Evolutionary conservation across 305 asterid species (phyloP), one percentile per base, ranked within the genome.

Genomic region (Andrographis paniculata): DNA sequence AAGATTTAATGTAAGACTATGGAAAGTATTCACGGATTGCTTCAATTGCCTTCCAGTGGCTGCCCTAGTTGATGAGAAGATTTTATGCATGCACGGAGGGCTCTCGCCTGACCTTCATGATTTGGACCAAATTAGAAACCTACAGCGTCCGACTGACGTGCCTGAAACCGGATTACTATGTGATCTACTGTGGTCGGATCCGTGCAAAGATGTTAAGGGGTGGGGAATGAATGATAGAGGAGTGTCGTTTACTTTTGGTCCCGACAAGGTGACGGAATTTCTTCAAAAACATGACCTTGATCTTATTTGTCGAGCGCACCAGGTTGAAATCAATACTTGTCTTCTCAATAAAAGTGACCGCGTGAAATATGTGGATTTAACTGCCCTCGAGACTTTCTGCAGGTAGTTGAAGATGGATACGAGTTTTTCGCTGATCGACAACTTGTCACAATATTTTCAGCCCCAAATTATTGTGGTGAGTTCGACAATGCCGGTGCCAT

Each of bases 211-310:
- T 9, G 59, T 67, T 35, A 63, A 30, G 43, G 75, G 65, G 24
- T 69, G 75, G 75, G 75, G 68, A 21, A 60, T 56, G 57, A 69
- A 69, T 33, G 75, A 69, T 42, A 56, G 75, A 43, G 71, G 68
- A 39, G 75, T 64, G 0, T 69, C 75, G 1, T 64, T 42, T 20
- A 69, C 71, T n/a, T 69, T 69, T 51, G 75, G 75, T 3, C 35
- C 61, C 0, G 68, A 60, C 21, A 56, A 52, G 48, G 75, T 69
- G 58, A 42, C 62, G 0, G 62, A 67, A 24, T 62, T 67, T 62
- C 69, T 67, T 52, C 61, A 16, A 45, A 57, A 64, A 37, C 73
- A 67, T 9, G 73, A 67, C 53, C 60, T 67, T 28, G 66, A 67
- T 50, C 69, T 67, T 16, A 55, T 62, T 38, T 67, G 69, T 20